Conservation (phyloP, 2,329 filamentous ascomycete genomes). For the Teratosphaeria nubilosa region DNA sequence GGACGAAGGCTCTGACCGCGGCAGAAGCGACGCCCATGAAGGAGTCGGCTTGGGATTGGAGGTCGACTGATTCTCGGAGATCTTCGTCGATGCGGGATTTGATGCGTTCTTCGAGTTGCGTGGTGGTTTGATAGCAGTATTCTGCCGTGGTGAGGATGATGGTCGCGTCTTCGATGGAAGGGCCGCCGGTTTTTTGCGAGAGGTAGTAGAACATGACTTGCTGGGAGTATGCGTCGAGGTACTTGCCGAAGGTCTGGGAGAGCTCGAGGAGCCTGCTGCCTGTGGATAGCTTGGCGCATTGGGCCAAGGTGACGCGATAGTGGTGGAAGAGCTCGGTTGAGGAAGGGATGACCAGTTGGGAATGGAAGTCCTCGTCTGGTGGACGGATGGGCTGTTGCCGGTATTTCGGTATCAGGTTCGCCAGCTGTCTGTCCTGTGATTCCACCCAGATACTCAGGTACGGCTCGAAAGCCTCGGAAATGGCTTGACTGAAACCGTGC, state of each 20-base stretch:
- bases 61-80: constrained; percentile 64
- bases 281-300: constrained; percentile 92
- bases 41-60: constrained; percentile 86
- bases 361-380: constrained; percentile 81
- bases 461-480: constrained; percentile 93
- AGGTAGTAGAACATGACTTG: constrained; percentile 73
- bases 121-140: constrained; percentile 90
- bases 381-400: constrained; percentile 70
- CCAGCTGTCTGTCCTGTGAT: constrained; percentile 81
- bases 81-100: constrained; percentile 79
- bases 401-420: constrained; percentile 77
- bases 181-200: constrained; percentile 47
- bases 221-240: constrained; percentile 90
- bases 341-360: constrained; percentile 80
- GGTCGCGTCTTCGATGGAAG: constrained; percentile 65
- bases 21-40: constrained; percentile 93
- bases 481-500: constrained; percentile 75
- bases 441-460: constrained; percentile 97
- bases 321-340: constrained; percentile 97
- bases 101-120: constrained; percentile 89
- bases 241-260: constrained; percentile 76
- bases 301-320: constrained; percentile 82
- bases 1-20: constrained; percentile 72
- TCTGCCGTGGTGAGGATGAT: constrained; percentile 92
- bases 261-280: constrained; percentile 78